phyloP scores from a whole-genome alignment of 2,329 filamentous ascomycete genomes.

The Aureobasidium pullulans region DNA sequence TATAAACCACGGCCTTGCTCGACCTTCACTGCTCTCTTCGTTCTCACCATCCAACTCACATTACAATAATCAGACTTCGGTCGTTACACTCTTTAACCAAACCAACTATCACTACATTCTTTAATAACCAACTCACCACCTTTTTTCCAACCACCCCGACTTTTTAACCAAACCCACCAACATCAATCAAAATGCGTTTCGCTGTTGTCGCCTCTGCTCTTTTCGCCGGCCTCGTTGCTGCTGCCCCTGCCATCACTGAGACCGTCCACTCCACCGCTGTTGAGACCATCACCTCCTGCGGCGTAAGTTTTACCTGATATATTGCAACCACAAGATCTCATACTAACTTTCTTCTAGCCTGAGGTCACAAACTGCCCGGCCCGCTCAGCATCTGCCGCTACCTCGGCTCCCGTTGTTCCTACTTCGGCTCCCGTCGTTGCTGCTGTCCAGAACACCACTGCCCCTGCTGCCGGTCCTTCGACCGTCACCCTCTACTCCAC shows the following conservation, averaged over 20 bases:
- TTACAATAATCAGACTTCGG: slow-evolving; percentile 22
- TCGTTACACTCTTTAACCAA: slow-evolving; percentile 24
- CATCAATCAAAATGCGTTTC: slow-evolving; percentile 25
- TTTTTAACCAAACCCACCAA: slow-evolving; percentile 15
- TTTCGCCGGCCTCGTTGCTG: slow-evolving; percentile 20
- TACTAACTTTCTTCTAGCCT: slow-evolving; percentile 12
- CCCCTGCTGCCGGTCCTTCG: not conserved
- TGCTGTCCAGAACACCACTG: slow-evolving; percentile 2
- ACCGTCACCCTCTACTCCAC: slow-evolving; percentile 21
- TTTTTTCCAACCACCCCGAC: slow-evolving; percentile 14
- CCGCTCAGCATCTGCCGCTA: not conserved
- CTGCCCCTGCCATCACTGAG: slow-evolving; percentile 2
- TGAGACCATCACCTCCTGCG: slow-evolving; percentile 18
- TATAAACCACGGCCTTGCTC: slow-evolving; percentile 9
- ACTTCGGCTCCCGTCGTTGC: not conserved
- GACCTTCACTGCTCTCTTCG: not conserved
- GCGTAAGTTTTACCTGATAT: not conserved
- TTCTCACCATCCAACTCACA: slow-evolving; percentile 6
- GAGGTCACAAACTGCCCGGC: not conserved
- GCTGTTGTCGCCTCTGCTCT: slow-evolving; percentile 23
- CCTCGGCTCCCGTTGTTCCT: not conserved
- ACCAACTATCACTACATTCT: slow-evolving; percentile 17
- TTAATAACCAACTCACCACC: slow-evolving; percentile 14
- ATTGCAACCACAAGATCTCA: not conserved
- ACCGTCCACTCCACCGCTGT: slow-evolving; percentile 17